Conservation (phyloP, 1,284 basidiomycete genomes). For the Phylloboletellus chloephorus region DNA sequence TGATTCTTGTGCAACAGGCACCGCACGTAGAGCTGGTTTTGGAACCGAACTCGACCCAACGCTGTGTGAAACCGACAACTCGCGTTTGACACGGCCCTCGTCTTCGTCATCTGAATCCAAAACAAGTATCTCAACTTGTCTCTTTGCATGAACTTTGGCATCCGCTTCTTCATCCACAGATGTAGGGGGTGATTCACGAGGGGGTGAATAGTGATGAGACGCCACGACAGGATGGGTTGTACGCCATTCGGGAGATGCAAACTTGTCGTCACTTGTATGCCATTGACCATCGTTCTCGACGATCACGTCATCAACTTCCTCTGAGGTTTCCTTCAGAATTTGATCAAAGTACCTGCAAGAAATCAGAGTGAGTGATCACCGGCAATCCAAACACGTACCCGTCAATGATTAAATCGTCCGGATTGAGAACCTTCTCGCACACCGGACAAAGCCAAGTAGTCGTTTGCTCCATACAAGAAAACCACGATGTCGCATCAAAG, state of each 20-base stretch:
- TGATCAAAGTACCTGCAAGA: slow-evolving; percentile 70
- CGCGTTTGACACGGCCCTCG: slow-evolving; percentile 67
- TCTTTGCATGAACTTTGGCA: slow-evolving; percentile 37
- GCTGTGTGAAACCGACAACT: slow-evolving; percentile 57
- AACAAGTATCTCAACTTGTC: slow-evolving; percentile 60
- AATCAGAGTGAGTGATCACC: not conserved
- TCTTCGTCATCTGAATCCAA: slow-evolving; percentile 74
- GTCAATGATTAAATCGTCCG: slow-evolving; percentile 86
- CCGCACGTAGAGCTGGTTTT: slow-evolving; percentile 17
- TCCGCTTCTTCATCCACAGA: slow-evolving; percentile 38
- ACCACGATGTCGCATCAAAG: slow-evolving; percentile 95
- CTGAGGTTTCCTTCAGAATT: slow-evolving; percentile 73
- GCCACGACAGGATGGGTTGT: slow-evolving; percentile 41
- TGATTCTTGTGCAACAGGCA: slow-evolving; percentile 17
- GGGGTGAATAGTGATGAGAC: slow-evolving; percentile 28
- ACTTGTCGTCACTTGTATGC: slow-evolving; percentile 87
- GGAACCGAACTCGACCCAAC: slow-evolving; percentile 36
- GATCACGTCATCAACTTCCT: slow-evolving; percentile 84
- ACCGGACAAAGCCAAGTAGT: slow-evolving; percentile 97
- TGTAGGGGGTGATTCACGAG: slow-evolving; percentile 34
- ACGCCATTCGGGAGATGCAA: slow-evolving; percentile 70
- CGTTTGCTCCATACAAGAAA: slow-evolving; percentile 91
- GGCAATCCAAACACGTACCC: slow-evolving; percentile 52
- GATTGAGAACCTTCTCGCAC: slow-evolving; percentile 76
- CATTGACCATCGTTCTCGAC: slow-evolving; percentile 94